A percentile compares a stretch with the other conserved stretches of the same genome.
These are phyloP conservation scores for Yarrowia sp. DNA, from an alignment of 805 yeast species.

Conservation along the genomic window DNA sequence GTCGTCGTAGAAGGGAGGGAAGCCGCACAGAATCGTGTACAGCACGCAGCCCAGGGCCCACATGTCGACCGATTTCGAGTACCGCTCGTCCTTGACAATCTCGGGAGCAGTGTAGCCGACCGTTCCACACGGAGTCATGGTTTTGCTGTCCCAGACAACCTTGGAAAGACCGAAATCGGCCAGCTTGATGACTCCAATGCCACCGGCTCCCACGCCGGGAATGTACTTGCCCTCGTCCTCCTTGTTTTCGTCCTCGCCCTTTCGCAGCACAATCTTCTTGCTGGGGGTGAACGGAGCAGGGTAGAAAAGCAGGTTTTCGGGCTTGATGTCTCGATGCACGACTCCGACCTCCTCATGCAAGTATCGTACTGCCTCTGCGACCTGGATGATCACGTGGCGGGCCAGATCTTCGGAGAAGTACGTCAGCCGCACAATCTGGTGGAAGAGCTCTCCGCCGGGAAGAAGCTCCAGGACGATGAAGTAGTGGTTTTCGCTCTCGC, in stretches of 20 bases:
- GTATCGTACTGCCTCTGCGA: conserved; percentile 66
- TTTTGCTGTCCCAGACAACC: conserved; percentile 79
- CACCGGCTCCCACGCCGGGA: conserved; percentile 86
- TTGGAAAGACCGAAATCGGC: conserved; percentile 97
- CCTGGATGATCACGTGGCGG: conserved; percentile 69
- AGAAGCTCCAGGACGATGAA: conserved; percentile 66
- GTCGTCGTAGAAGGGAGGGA: conserved; percentile 95
- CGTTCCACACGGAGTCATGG: conserved; percentile 98
- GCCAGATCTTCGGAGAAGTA: conserved; percentile 72
- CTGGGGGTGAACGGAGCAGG: conserved; percentile 50
- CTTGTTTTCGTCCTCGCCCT: conserved; percentile 49
- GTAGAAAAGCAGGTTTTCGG: conserved; percentile 68
- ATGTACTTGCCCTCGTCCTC: conserved; percentile 83
- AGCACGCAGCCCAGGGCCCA: conserved; percentile 98
- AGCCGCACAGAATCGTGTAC: conserved; percentile 91
- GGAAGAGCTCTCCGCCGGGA: conserved; percentile 78
- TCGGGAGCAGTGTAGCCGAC: conserved; percentile 99
- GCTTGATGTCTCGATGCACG: conserved; percentile 81
- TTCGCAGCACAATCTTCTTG: conserved; percentile 36
- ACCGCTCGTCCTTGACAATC: conserved; percentile 88
- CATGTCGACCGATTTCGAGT: conserved; percentile 94
- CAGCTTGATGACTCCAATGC: conserved; percentile 81
- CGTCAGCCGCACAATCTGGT: conserved; percentile 72
- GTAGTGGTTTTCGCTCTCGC: conserved; percentile 53
- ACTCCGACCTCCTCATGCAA: conserved; percentile 68